Evolutionary conservation across 768 basidiomycete species (phyloP).

Genomic region (Cystofilobasidium macerans): DNA sequence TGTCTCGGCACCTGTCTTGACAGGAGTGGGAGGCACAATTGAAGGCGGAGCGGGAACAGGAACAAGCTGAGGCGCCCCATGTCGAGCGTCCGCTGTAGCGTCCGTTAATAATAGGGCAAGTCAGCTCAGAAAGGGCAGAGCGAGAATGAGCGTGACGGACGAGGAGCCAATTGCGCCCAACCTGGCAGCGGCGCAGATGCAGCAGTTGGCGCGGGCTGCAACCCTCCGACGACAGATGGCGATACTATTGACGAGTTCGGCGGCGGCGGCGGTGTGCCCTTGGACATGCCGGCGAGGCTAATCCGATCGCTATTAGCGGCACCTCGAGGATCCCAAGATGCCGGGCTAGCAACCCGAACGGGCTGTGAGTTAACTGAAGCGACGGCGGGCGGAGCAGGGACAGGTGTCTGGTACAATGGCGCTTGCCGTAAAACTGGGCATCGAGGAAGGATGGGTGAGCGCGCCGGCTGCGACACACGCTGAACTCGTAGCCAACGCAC

Average conservation of each 20-base stretch:
- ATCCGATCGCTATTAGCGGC: neutral
- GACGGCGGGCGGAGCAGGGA: neutral
- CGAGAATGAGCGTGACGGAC: too few relatives aligned
- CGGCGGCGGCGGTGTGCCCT: neutral
- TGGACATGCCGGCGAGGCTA: neutral
- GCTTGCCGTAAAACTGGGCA: neutral
- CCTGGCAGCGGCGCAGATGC: too few relatives aligned
- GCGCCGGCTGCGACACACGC: neutral
- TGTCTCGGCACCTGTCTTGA: too few relatives aligned
- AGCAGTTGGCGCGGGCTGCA: too few relatives aligned
- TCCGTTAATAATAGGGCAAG: too few relatives aligned
- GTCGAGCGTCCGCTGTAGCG: too few relatives aligned
- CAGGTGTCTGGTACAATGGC: neutral
- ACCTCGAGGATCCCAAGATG: neutral
- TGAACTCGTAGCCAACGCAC: neutral
- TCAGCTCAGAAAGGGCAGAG: too few relatives aligned
- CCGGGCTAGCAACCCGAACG: neutral
- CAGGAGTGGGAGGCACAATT: too few relatives aligned
- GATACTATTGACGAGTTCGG: neutral
- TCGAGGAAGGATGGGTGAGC: neutral
- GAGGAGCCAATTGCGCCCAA: too few relatives aligned
- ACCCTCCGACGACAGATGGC: too few relatives aligned
- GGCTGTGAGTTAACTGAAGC: neutral
- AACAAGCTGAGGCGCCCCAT: too few relatives aligned
- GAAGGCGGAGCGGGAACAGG: too few relatives aligned